phyloP scores from a whole-genome alignment of 441 rosid genomes.

The Geranium incanum region DNA sequence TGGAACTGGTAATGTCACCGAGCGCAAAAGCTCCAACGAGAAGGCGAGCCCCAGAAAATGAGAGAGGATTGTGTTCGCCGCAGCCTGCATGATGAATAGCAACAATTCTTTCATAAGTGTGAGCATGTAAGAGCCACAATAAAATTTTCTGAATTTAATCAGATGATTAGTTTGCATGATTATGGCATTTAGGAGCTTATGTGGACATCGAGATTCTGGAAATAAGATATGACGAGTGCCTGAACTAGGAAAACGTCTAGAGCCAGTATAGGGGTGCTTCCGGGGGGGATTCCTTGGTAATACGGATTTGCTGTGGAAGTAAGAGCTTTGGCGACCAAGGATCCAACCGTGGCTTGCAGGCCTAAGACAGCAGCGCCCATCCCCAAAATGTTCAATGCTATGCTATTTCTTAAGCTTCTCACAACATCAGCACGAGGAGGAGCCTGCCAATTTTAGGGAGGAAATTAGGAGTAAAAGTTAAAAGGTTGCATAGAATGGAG shows the following conservation, averaged over 20 bases:
- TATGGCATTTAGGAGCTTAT: neutral
- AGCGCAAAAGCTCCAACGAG: slow-evolving; percentile 84
- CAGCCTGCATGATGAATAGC: slow-evolving; percentile 51
- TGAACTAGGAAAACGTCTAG: slow-evolving; percentile 93
- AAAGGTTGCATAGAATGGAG: too few species aligned
- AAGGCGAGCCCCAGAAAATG: slow-evolving; percentile 85
- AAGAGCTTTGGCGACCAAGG: slow-evolving; percentile 78
- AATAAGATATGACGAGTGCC: slow-evolving; percentile 28
- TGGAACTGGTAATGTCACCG: slow-evolving; percentile 59
- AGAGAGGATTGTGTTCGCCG: slow-evolving; percentile 84
- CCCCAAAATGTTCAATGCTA: slow-evolving; percentile 68
- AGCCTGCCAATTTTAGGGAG: slow-evolving; percentile 44
- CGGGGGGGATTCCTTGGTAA: slow-evolving; percentile 75
- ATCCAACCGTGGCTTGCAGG: slow-evolving; percentile 92
- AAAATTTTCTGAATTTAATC: neutral
- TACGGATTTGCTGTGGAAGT: slow-evolving; percentile 81
- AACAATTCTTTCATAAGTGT: too few species aligned
- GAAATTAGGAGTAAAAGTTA: neutral
- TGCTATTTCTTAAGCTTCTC: slow-evolving; percentile 77
- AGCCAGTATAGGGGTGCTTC: slow-evolving; percentile 60
- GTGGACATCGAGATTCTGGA: neutral
- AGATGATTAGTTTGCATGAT: too few species aligned
- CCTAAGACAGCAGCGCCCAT: slow-evolving; percentile 97
- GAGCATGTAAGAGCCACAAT: neutral
- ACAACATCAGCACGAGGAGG: slow-evolving; percentile 99